Percentiles rank a stretch among this genome's conserved stretches.
Conservation (phyloP, 768 basidiomycete genomes). For the Termitomyces sp. region DNA sequence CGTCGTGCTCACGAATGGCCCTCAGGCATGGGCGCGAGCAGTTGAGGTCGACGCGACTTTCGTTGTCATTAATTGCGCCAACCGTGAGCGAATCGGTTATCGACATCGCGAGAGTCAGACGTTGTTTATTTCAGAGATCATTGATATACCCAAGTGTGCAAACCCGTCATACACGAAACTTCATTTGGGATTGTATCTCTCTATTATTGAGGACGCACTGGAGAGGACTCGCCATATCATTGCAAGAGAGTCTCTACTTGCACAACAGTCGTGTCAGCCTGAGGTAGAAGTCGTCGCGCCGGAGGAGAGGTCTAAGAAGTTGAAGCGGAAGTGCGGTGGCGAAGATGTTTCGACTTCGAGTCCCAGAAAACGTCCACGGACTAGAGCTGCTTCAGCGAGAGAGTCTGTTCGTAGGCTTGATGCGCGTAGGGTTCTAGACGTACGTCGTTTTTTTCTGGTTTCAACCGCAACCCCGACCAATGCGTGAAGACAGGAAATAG, state of each 20-base stretch:
- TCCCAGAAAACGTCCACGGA: constrained; percentile 1
- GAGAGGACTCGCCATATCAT: constrained; percentile 8
- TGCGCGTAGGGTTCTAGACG: neutral
- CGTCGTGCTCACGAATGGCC: neutral
- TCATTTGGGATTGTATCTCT: constrained; percentile 14
- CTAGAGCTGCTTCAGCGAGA: neutral
- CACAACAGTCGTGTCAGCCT: neutral
- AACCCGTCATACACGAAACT: constrained; percentile 14
- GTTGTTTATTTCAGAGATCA: constrained; percentile 14
- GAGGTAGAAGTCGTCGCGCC: no score
- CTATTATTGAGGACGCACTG: constrained; percentile 13
- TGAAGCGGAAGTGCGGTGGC: neutral
- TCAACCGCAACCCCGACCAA: neutral
- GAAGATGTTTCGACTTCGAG: neutral
- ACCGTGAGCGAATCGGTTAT: constrained; percentile 15
- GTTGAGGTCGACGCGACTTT: constrained; percentile 12
- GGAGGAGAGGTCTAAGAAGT: neutral
- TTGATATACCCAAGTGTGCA: constrained; percentile 5
- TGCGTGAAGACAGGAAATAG: neutral
- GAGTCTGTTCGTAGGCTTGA: neutral
- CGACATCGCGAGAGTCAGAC: constrained; percentile 16
- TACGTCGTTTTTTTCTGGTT: neutral
- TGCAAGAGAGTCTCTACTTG: neutral
- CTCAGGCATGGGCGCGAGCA: constrained; percentile 15
- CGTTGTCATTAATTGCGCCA: constrained; percentile 15